A percentile compares a stretch with the other conserved stretches of the same genome.
Evolutionary conservation across 257 asterid genomes (phyloP).

Genomic region (Solanum chilense): DNA sequence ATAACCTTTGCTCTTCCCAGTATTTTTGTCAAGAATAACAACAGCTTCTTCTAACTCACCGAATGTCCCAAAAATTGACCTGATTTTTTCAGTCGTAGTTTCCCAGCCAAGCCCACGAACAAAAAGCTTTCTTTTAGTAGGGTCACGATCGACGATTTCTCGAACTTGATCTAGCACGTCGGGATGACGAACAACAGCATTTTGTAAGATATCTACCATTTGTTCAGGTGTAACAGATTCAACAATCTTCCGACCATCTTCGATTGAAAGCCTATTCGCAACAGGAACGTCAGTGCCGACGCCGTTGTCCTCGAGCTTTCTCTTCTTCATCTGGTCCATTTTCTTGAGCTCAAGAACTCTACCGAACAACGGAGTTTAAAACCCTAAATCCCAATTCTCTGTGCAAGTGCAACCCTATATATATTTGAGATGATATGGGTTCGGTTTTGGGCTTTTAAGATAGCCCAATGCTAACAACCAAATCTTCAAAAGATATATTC

Average conservation of each 20-base stretch:
- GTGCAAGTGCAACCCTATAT: neutral
- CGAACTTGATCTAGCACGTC: constrained; percentile 71
- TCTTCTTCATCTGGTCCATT: constrained; percentile 59
- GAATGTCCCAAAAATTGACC: constrained; percentile 40
- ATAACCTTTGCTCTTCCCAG: constrained; percentile 73
- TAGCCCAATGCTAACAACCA: neutral
- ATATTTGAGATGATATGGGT: neutral
- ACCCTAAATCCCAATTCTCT: constrained; percentile 1
- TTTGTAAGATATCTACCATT: constrained; percentile 51
- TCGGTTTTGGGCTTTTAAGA: neutral
- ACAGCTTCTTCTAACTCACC: constrained; percentile 80
- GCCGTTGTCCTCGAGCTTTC: constrained; percentile 61
- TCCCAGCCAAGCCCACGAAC: constrained; percentile 91
- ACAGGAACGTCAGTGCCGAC: constrained; percentile 21
- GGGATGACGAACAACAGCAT: constrained; percentile 45
- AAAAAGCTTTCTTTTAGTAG: constrained; percentile 69
- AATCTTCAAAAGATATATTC: neutral
- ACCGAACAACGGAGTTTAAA: neutral
- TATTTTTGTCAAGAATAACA: constrained; percentile 60
- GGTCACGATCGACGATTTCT: constrained; percentile 44
- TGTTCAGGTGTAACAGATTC: constrained; percentile 60
- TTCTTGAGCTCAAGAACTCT: neutral
- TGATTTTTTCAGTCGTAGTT: constrained; percentile 69
- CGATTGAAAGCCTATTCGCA: constrained; percentile 31
- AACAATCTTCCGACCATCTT: constrained; percentile 54